Conservation (phyloP, 331 rosid genomes). For the Cucumis variabilis region DNA sequence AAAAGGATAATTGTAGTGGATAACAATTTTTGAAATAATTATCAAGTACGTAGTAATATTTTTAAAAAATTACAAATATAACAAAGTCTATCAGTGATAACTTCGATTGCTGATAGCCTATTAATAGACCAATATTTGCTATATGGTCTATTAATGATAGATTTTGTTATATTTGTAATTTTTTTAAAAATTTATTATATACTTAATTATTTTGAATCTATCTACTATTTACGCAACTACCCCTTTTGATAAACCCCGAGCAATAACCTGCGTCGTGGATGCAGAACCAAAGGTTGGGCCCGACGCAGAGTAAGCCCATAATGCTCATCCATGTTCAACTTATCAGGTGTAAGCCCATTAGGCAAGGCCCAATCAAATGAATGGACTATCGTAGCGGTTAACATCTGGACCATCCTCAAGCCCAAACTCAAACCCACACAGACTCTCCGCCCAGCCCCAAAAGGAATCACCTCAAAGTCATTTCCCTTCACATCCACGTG, state of each 20-base stretch:
- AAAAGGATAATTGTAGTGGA: no score
- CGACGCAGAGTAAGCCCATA: slow-evolving; percentile 74
- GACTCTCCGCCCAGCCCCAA: slow-evolving; percentile 88
- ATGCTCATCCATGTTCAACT: slow-evolving; percentile 75
- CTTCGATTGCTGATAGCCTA: no score
- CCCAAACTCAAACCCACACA: slow-evolving; percentile 78
- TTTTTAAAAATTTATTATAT: no score
- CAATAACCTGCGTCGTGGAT: slow-evolving; percentile 57
- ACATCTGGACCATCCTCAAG: slow-evolving; percentile 62
- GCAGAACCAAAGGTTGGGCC: slow-evolving; percentile 52
- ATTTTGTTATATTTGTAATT: no score
- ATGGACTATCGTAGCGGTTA: slow-evolving; percentile 66
- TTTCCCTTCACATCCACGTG: slow-evolving; percentile 65
- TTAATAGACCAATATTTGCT: no score
- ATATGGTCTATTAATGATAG: no score
- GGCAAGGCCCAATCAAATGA: slow-evolving; percentile 62
- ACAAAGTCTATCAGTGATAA: no score
- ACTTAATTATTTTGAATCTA: no score
- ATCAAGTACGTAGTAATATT: no score
- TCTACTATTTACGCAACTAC: no score
- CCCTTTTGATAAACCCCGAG: slow-evolving; percentile 32
- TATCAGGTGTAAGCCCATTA: slow-evolving; percentile 42
- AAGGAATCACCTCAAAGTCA: slow-evolving; percentile 79
- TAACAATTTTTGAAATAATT: no score
- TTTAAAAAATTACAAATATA: no score